Percentiles rank a stretch among this genome's conserved stretches.
Conservation (phyloP, 305 asterid species). For the Solanum hybrid region DNA sequence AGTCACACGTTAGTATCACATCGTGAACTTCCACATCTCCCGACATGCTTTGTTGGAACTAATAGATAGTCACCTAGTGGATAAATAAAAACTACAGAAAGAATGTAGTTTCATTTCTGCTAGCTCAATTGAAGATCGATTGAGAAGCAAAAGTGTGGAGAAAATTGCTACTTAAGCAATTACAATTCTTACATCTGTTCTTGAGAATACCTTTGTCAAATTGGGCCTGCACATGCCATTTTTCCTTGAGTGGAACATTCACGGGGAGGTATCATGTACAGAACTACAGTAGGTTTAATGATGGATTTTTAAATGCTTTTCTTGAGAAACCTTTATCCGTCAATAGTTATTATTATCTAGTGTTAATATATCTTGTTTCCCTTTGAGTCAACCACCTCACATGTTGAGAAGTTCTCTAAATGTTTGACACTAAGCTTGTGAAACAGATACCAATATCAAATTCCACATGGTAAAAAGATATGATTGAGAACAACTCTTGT, state of each 20-base stretch:
- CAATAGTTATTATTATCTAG: neutral
- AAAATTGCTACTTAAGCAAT: neutral
- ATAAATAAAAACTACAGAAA: neutral
- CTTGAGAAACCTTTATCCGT: neutral
- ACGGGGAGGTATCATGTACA: neutral
- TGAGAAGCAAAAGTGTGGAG: slow-evolving; percentile 1
- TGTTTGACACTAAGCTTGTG: neutral
- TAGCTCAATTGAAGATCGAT: neutral
- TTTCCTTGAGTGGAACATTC: neutral
- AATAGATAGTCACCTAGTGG: neutral
- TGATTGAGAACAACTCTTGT: neutral
- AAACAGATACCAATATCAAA: neutral
- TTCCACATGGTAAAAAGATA: neutral
- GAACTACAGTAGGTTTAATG: neutral
- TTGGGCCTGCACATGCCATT: neutral
- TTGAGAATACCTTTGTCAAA: neutral
- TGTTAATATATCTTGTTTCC: neutral
- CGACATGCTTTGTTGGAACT: neutral
- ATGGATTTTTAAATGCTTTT: neutral
- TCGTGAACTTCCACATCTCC: neutral
- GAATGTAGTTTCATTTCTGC: neutral
- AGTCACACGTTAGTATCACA: neutral
- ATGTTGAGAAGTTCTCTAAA: neutral
- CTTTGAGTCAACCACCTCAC: neutral
- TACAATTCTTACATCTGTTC: neutral